Percentiles rank a stretch among this genome's conserved stretches.
These are phyloP conservation scores for Lenzites betulinus DNA, from an alignment of 768 basidiomycete genomes.

Conservation along the genomic window DNA sequence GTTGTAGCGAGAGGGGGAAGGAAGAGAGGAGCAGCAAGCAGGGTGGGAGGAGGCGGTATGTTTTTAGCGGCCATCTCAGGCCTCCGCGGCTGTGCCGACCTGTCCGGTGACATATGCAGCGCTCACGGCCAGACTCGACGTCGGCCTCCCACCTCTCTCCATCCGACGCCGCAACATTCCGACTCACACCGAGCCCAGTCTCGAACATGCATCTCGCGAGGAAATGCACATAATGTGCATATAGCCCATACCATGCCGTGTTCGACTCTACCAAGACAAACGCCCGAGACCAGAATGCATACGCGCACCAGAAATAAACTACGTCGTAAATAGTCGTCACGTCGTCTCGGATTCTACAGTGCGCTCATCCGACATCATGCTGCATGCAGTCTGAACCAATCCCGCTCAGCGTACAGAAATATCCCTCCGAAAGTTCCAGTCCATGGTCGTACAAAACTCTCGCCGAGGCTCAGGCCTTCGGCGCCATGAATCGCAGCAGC, in stretches of 20 bases:
- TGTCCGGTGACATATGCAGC: background rate
- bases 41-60: slow-evolving; percentile 1
- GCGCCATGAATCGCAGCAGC: slow-evolving; percentile 23
- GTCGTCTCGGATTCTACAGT: slow-evolving; percentile 11
- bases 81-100: slow-evolving; percentile 10
- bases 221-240: background rate
- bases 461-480: slow-evolving; percentile 7
- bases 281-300: slow-evolving; percentile 5
- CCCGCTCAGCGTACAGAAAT: slow-evolving; percentile 6
- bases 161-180: background rate
- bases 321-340: slow-evolving; percentile 20
- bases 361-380: background rate
- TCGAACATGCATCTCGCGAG: slow-evolving; percentile 1
- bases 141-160: background rate
- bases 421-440: slow-evolving; percentile 10
- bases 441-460: slow-evolving; percentile 6
- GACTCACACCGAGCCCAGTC: background rate
- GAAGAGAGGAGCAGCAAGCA: background rate
- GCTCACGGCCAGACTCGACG: background rate
- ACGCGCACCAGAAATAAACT: slow-evolving; percentile 7
- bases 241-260: background rate
- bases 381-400: too few relatives aligned
- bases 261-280: background rate
- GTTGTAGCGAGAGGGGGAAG: background rate
- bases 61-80: slow-evolving; percentile 11